Percentiles rank a stretch among this genome's conserved stretches.
phyloP scores from a whole-genome alignment of 495 filamentous ascomycete genomes.

The Podospora comata region DNA sequence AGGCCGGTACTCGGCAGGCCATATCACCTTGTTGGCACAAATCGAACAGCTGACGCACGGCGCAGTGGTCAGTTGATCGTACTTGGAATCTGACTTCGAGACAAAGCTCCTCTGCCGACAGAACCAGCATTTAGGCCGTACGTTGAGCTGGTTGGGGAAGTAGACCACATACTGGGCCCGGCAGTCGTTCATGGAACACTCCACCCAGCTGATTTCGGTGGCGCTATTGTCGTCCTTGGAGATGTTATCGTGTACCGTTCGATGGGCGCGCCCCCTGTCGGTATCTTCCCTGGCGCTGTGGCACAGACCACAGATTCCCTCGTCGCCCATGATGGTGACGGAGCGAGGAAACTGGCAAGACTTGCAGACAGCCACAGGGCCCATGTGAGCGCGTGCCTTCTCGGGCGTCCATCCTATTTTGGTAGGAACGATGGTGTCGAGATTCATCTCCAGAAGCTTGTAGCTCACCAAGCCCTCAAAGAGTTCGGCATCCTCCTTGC shows the following conservation, averaged over 20 bases:
- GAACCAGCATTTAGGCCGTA: slow-evolving; percentile 47
- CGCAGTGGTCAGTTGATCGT: slow-evolving; percentile 13
- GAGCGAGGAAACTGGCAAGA: slow-evolving; percentile 44
- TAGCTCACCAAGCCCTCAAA: slow-evolving; percentile 46
- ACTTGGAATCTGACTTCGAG: slow-evolving; percentile 6
- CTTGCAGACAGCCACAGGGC: slow-evolving; percentile 40
- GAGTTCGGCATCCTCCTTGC: slow-evolving; percentile 31
- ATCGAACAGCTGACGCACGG: slow-evolving; percentile 37
- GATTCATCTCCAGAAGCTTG: slow-evolving; percentile 46
- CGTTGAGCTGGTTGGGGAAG: slow-evolving; percentile 33
- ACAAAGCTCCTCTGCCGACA: slow-evolving; percentile 30
- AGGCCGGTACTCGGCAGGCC: slow-evolving; percentile 38
- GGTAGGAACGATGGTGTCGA: slow-evolving; percentile 37
- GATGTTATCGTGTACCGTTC: slow-evolving; percentile 22
- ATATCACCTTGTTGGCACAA: slow-evolving; percentile 46
- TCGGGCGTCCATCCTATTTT: slow-evolving; percentile 42
- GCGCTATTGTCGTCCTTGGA: slow-evolving; percentile 28
- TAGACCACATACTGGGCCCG: slow-evolving; percentile 50
- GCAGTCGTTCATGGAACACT: slow-evolving; percentile 40
- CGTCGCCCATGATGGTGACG: slow-evolving; percentile 42
- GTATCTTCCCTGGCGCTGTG: slow-evolving; percentile 3
- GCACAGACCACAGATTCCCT: slow-evolving; percentile 41
- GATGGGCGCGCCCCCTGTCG: slow-evolving; percentile 12
- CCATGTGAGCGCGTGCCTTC: slow-evolving; percentile 36
- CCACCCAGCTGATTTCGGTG: slow-evolving; percentile 40